phyloP scores from a whole-genome alignment of 176 grass and related monocot species.

The Raddia guianensis region DNA sequence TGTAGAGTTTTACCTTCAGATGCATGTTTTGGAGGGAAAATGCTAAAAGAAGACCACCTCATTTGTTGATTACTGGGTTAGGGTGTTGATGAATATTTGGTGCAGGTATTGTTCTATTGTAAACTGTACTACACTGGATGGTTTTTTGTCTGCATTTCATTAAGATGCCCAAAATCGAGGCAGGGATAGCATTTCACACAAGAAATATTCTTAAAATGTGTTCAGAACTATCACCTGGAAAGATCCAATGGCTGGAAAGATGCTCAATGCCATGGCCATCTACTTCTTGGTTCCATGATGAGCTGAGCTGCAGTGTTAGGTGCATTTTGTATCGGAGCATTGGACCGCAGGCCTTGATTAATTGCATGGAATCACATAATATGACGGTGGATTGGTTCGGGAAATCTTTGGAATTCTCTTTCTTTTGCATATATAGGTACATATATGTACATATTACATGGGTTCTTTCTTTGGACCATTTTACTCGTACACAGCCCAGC shows the following conservation, averaged over 20 bases:
- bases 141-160: background rate
- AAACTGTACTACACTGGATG: background rate
- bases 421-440: too few relatives aligned
- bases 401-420: too few relatives aligned
- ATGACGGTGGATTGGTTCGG: too few relatives aligned
- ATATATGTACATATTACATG: too few relatives aligned
- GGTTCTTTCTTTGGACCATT: too few relatives aligned
- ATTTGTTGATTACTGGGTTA: constrained; percentile 22
- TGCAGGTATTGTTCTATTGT: background rate
- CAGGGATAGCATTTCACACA: background rate
- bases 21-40: constrained; percentile 10
- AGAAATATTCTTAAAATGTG: background rate
- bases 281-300: background rate
- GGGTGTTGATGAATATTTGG: background rate
- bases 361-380: background rate
- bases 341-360: background rate
- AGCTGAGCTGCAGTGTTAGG: background rate
- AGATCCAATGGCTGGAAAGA: background rate
- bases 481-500: too few relatives aligned
- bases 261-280: background rate
- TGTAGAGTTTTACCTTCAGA: constrained; percentile 8
- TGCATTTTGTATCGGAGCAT: background rate
- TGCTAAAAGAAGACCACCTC: constrained; percentile 23
- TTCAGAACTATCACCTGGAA: background rate
- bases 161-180: background rate